A percentile compares a stretch with the other conserved stretches of the same genome.
Conservation (phyloP, 1,284 basidiomycete genomes). For the Golubevia pallescens region DNA sequence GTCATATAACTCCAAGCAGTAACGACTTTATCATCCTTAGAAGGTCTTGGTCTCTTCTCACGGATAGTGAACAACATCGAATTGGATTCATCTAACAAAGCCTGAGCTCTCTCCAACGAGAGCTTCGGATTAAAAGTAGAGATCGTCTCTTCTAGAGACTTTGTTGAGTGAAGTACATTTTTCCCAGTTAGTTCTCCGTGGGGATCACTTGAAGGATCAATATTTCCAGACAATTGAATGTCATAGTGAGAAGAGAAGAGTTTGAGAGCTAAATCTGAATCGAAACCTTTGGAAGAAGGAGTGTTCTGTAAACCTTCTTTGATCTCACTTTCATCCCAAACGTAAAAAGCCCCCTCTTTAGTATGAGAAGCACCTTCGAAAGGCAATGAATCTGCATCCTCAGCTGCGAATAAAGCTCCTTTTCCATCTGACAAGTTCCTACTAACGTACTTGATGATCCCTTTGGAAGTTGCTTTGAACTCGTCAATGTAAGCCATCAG, state of each 20-base stretch:
- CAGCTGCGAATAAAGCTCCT: conserved; percentile 67
- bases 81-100: neutral
- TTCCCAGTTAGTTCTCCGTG: conserved; percentile 66
- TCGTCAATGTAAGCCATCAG: neutral
- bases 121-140: neutral
- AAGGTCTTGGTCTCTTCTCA: conserved; percentile 65
- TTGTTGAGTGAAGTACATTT: conserved; percentile 10
- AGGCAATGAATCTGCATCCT: conserved; percentile 67
- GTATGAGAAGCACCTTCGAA: conserved; percentile 47
- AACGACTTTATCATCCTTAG: conserved; percentile 68
- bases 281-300: conserved; percentile 8
- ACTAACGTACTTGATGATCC: conserved; percentile 65
- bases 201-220: conserved; percentile 66
- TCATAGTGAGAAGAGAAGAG: conserved; percentile 65
- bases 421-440: conserved; percentile 63
- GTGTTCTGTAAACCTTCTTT: conserved; percentile 61
- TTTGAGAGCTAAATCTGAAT: conserved; percentile 27
- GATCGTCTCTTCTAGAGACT: neutral
- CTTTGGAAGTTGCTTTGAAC: conserved; percentile 25
- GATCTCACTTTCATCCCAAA: conserved; percentile 66
- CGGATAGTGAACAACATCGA: conserved; percentile 4
- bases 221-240: conserved; percentile 66
- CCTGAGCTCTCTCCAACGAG: neutral
- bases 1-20: conserved; percentile 68
- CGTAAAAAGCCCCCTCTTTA: conserved; percentile 68